Conservation (phyloP, 2,329 filamentous ascomycete genomes). For the Pseudocercospora musae region DNA sequence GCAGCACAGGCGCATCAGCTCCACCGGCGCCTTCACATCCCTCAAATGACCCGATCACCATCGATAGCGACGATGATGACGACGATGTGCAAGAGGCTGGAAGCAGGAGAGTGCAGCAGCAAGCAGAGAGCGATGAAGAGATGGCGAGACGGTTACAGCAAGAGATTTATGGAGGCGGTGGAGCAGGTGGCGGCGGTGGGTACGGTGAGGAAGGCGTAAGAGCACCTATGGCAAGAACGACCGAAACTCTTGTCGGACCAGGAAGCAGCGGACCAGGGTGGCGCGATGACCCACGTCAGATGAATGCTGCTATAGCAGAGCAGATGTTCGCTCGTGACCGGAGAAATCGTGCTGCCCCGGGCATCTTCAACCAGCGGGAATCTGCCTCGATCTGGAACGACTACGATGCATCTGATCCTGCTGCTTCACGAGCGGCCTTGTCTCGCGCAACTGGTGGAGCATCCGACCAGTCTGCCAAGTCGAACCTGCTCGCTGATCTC, state of each 20-base stretch:
- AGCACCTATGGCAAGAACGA: slow-evolving; percentile 86
- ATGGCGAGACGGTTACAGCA: slow-evolving; percentile 91
- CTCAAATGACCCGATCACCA: slow-evolving; percentile 60
- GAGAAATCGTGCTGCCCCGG: slow-evolving; percentile 34
- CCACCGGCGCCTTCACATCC: slow-evolving; percentile 35
- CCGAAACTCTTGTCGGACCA: slow-evolving; percentile 84
- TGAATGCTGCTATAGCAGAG: slow-evolving; percentile 62
- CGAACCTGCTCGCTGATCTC: slow-evolving; percentile 79
- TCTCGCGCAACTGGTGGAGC: slow-evolving; percentile 62
- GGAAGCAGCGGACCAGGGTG: slow-evolving; percentile 36
- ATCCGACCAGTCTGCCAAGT: slow-evolving; percentile 65
- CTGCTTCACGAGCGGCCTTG: slow-evolving; percentile 52
- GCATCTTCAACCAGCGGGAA: slow-evolving; percentile 67
- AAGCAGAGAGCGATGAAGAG: slow-evolving; percentile 79
- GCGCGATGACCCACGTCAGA: slow-evolving; percentile 45
- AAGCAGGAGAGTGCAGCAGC: slow-evolving; percentile 25
- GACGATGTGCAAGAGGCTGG: slow-evolving; percentile 32
- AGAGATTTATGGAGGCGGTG: slow-evolving; percentile 69
- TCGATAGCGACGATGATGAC: slow-evolving; percentile 64
- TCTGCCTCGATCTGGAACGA: slow-evolving; percentile 56
- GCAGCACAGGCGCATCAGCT: slow-evolving; percentile 36
- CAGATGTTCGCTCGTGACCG: slow-evolving; percentile 55
- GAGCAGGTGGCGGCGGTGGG: slow-evolving; percentile 41
- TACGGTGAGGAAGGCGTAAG: slow-evolving; percentile 63
- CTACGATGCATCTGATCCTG: slow-evolving; percentile 49